These are phyloP conservation scores for Diacronema lutheri DNA, from an alignment of 78 protist genomes.

Conservation along the genomic window DNA sequence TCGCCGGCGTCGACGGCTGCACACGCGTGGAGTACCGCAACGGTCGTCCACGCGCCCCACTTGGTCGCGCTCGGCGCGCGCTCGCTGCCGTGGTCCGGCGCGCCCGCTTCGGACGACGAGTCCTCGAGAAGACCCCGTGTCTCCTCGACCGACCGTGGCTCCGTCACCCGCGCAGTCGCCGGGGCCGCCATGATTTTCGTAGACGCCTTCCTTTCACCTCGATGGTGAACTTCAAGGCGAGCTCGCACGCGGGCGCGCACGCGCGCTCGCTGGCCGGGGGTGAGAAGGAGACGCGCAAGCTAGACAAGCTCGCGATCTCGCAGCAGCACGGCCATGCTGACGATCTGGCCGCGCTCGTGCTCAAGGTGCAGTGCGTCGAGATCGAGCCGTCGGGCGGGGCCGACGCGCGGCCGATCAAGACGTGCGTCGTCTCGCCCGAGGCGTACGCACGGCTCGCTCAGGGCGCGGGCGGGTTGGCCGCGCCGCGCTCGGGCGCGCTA, in stretches of 20 bases:
- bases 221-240: constrained; percentile 10
- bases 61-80: too few species aligned
- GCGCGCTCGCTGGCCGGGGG: background rate
- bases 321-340: background rate
- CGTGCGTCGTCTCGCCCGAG: background rate
- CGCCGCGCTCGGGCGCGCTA: background rate
- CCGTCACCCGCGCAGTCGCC: too few species aligned
- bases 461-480: too few species aligned
- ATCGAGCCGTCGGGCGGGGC: background rate
- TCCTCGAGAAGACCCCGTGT: too few species aligned
- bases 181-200: too few species aligned
- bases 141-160: too few species aligned
- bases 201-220: too few species aligned
- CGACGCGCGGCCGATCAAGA: background rate
- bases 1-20: too few species aligned
- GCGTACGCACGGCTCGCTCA: background rate
- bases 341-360: background rate
- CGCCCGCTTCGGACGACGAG: too few species aligned
- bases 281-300: background rate
- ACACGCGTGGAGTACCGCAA: too few species aligned
- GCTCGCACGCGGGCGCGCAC: background rate
- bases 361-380: background rate
- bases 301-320: background rate
- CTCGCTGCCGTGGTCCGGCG: too few species aligned
- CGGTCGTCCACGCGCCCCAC: too few species aligned